phyloP scores from a whole-genome alignment of 208 protist genomes.

The Acanthamoeba castellanii region DNA sequence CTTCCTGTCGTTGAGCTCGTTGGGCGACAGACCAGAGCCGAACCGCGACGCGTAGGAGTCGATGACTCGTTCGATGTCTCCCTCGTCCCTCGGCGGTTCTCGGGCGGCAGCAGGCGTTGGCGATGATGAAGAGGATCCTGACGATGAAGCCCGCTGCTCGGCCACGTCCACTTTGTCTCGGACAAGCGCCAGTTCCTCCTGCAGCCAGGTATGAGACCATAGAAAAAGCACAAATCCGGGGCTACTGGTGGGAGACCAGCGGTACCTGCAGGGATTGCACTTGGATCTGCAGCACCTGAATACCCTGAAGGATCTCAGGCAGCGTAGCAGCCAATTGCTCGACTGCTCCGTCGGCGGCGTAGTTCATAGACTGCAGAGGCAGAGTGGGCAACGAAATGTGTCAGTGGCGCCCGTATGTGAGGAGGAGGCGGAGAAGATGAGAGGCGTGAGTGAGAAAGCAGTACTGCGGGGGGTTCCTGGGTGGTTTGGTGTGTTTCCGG shows the following conservation, averaged over 20 bases:
- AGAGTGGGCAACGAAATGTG: not conserved
- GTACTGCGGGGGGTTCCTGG: not conserved
- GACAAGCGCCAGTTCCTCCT: not conserved
- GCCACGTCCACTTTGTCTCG: not conserved
- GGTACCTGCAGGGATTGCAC: not conserved
- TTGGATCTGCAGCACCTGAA: conserved; percentile 45
- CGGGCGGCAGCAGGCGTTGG: not conserved
- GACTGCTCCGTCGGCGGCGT: not conserved
- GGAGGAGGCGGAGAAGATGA: too few relatives aligned
- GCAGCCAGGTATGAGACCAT: not conserved
- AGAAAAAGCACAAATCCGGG: too few relatives aligned
- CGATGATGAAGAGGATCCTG: not conserved
- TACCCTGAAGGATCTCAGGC: not conserved
- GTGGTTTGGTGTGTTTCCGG: not conserved
- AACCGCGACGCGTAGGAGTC: not conserved
- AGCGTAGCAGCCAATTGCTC: not conserved
- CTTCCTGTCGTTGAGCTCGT: conserved; percentile 11
- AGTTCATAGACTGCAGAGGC: not conserved
- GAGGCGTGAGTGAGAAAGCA: too few relatives aligned
- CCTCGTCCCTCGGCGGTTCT: not conserved
- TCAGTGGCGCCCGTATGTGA: too few relatives aligned
- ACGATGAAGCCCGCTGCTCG: not conserved
- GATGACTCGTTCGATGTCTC: not conserved
- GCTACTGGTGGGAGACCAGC: not conserved
- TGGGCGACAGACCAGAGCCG: not conserved